A percentile compares a stretch with the other conserved stretches of the same genome.
Evolutionary conservation across 805 yeast genomes (phyloP).

Genomic region (Tetrapisispora phaffii): DNA sequence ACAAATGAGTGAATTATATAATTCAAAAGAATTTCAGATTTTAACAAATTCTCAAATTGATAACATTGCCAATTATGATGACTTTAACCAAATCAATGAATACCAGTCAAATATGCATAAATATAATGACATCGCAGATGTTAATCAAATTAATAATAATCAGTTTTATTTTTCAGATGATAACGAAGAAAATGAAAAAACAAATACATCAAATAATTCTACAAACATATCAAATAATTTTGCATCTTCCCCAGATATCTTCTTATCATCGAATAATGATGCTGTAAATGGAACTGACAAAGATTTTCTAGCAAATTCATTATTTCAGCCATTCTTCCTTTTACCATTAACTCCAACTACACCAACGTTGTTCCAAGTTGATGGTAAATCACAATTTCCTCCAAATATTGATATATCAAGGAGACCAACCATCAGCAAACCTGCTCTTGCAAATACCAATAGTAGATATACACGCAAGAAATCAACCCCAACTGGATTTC

Average conservation of each 20-base stretch:
- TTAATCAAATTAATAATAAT: slow-evolving; percentile 1
- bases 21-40: slow-evolving; percentile 19
- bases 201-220: slow-evolving; percentile 6
- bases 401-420: neutral
- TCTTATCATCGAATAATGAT: neutral
- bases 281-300: neutral
- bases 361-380: slow-evolving; percentile 8
- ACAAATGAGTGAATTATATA: slow-evolving; percentile 17
- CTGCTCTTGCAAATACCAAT: slow-evolving; percentile 1
- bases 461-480: slow-evolving; percentile 4
- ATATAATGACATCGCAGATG: slow-evolving; percentile 3
- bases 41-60: slow-evolving; percentile 5
- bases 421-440: slow-evolving; percentile 1
- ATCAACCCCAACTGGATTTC: neutral
- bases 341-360: slow-evolving; percentile 21
- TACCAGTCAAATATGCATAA: slow-evolving; percentile 1
- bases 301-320: neutral
- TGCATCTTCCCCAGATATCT: slow-evolving; percentile 10
- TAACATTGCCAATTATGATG: neutral
- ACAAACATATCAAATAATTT: slow-evolving; percentile 16
- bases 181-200: neutral
- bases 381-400: neutral
- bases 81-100: neutral
- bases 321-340: slow-evolving; percentile 11
- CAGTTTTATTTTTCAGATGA: slow-evolving; percentile 3